Evolutionary conservation across 371 early-diverging fungal genomes (phyloP).

Genomic region (Nosema muscidifuracis): DNA sequence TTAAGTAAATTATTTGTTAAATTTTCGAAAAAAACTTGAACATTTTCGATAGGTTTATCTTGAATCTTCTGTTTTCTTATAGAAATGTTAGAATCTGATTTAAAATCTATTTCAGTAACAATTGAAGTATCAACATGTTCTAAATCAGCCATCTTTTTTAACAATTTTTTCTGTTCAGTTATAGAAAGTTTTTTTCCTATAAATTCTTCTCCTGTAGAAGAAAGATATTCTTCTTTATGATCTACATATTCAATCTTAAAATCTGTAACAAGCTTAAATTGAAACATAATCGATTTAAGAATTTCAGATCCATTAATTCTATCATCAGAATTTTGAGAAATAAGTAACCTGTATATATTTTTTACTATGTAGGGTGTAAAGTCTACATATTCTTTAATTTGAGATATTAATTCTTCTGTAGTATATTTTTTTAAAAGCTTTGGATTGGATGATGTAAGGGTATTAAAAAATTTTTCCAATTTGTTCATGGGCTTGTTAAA

Average conservation of each 20-base stretch:
- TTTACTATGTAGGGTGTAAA: constrained; percentile 39
- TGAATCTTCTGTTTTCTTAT: constrained; percentile 34
- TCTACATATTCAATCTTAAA: constrained; percentile 22
- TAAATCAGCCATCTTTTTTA: constrained; percentile 36
- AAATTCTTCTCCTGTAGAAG: constrained; percentile 36
- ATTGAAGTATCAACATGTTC: constrained; percentile 35
- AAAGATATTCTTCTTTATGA: constrained; percentile 28
- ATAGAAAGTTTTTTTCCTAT: background rate
- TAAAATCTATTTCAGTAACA: constrained; percentile 28
- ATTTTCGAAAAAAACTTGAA: constrained; percentile 46
- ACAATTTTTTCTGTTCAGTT: constrained; percentile 13
- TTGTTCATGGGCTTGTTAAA: constrained; percentile 37
- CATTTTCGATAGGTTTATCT: constrained; percentile 51
- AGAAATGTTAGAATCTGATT: constrained; percentile 6
- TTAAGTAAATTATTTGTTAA: constrained; percentile 46
- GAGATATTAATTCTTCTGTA: constrained; percentile 40
- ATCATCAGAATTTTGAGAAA: constrained; percentile 21
- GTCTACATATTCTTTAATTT: constrained; percentile 44
- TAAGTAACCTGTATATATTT: constrained; percentile 39
- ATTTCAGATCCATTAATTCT: constrained; percentile 40
- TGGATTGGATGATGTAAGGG: constrained; percentile 34
- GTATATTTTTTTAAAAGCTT: constrained; percentile 53
- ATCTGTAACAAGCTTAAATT: constrained; percentile 29
- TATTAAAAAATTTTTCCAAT: constrained; percentile 60
- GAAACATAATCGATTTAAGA: constrained; percentile 29